Conservation (phyloP, 2,329 filamentous ascomycete genomes). For the Rhexocercosporidium sp. region DNA sequence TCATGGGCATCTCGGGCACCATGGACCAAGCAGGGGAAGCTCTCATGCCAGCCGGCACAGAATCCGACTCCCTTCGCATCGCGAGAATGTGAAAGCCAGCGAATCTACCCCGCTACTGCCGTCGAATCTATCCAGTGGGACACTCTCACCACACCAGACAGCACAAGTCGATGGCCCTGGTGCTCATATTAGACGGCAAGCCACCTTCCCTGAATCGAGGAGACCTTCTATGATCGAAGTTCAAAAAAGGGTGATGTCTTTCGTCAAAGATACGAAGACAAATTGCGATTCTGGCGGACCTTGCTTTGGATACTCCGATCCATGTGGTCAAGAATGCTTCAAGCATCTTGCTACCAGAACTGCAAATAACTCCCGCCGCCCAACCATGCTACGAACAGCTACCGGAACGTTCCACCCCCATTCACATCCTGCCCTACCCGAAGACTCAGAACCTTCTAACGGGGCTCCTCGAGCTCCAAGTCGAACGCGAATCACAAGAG, state of each 20-base stretch:
- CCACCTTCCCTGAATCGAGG: conserved; percentile 36
- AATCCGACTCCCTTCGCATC: conserved; percentile 15
- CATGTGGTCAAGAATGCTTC: conserved; percentile 69
- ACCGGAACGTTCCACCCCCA: conserved; percentile 24
- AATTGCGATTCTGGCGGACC: conserved; percentile 66
- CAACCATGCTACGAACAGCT: conserved; percentile 21
- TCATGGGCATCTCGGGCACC: conserved; percentile 35
- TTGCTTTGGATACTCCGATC: conserved; percentile 69
- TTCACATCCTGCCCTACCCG: background rate
- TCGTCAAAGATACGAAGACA: conserved; percentile 67
- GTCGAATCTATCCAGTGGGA: conserved; percentile 25
- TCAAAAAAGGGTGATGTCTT: conserved; percentile 63
- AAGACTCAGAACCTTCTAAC: background rate
- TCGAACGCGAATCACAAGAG: conserved; percentile 12
- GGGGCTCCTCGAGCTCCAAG: background rate
- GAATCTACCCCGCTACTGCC: conserved; percentile 40
- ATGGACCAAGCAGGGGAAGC: conserved; percentile 19
- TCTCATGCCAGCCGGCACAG: conserved; percentile 22
- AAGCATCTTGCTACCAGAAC: conserved; percentile 56
- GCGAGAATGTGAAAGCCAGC: conserved; percentile 26
- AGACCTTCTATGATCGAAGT: conserved; percentile 61
- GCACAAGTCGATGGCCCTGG: background rate
- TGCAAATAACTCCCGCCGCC: conserved; percentile 14
- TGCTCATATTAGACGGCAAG: background rate
- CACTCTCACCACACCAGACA: conserved; percentile 11